Base-by-base conservation (phyloP, 2,329 filamentous ascomycete genomes). In the Neofusicoccum ribis region DNA sequence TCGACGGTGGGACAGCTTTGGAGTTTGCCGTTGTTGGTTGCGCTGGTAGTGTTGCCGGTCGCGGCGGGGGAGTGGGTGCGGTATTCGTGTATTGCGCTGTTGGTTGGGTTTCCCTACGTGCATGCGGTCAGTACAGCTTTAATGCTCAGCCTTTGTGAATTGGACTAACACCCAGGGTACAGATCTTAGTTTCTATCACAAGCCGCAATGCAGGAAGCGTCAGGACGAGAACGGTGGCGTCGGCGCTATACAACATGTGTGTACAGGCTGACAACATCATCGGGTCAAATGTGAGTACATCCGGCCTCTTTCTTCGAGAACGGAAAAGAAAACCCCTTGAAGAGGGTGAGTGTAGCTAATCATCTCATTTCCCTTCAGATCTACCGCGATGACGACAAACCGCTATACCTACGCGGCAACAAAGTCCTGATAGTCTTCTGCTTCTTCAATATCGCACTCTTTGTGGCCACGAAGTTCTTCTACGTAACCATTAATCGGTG, bases 151-250 rank as follows among this genome's bases (percentile, higher is more conserved):
- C 27, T 31, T 31, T 7, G 27, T 31, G 27, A 7, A 7, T 7
- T 31, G 27, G 5, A 31, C 27, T 31, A 31, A 31, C 27, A 1
- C 27, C 5, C 6, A 31, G 27, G 17, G 14, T 1, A 11, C 14
- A 64, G 62, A 84, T 89, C 36, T 75, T 87, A 1, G 87, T 89
- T 0, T 86, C 83, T 0, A 84, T 86, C 74, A 87, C 83, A 1
- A 87, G 85, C 2, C 82, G 86, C 60, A 90, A 90, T 70, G 84
- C 86, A 2, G 87, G 88, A 67, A 81, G 83, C 0, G 86, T 90
- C 9, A 81, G 87, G 11, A 86, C 85, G 5, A 79, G 88, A 6
- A 86, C 88, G 1, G 86, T 91, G 1, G 85, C 86, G 0, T 84
- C 86, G 0, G 87, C 86, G 0, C 76, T 86, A n/a, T 89, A 89